Evolutionary conservation across 208 protist species (phyloP), one percentile per base, ranked within the genome.

Genomic region (Histomonas meleagridis): DNA sequence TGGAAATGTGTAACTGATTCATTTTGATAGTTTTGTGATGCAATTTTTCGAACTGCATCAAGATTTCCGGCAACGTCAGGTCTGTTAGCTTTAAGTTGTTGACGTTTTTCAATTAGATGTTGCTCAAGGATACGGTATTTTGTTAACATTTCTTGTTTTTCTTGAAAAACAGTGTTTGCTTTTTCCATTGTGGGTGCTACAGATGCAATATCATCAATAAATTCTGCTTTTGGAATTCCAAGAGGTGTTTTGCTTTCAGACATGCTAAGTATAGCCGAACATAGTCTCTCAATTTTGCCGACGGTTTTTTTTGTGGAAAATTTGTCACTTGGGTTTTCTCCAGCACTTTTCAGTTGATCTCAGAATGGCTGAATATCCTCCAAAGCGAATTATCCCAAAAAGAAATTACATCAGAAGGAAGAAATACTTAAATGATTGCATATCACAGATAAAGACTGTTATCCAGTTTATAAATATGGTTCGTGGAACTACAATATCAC

Each of bases 161-260:
- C 23, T n/a, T 46, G 76, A 43, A 51, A 86, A 86, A 86, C 46
- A 0, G 4, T 46, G 9, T 86, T 46, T 21, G 76, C 76, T 40
- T 51, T 28, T 49, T 86, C 76, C 23, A 48, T 12, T 49, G 38
- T 86, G 51, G 76, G 76, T 32, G 76, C 76, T 38, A 9, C 46
- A 18, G 76, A 40, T n/a, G 23, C 38, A 51, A 86, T 86, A 55
- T 86, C 76, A 3, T 86, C 76, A 55, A 86, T 86, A 55, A 86
- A 86, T 86, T 86, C 76, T 14, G 76, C 76, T 46, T 86, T 55
- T 55, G 76, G 76, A 48, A 86, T 46, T 26, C 76, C 76, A 35
- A 51, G 46, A 12, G 60, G 60, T 65, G 76, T 51, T 86, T 26
- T 26, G 18, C 18, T 57, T 79, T 79, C 70, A 18, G 40, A 49